Evolutionary conservation across 495 filamentous ascomycete genomes (phyloP).

Genomic region (Penicillium roqueforti): DNA sequence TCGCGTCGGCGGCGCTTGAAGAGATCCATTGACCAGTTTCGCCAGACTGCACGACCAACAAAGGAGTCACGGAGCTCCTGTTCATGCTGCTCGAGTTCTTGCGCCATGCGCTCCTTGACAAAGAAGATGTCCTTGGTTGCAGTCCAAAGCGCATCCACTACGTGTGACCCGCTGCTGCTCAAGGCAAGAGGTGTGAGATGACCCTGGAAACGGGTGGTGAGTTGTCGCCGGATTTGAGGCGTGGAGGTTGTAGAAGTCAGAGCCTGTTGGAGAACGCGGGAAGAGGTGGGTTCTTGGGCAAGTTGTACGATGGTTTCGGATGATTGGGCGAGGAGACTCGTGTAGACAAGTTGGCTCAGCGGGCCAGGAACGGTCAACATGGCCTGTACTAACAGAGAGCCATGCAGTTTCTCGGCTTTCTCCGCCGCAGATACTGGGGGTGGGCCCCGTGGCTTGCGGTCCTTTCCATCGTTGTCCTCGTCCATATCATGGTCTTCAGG

Average conservation of each 20-base stretch:
- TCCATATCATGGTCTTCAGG: slow-evolving; percentile 27
- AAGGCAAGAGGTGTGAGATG: slow-evolving; percentile 61
- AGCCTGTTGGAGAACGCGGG: slow-evolving; percentile 67
- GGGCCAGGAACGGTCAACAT: slow-evolving; percentile 58
- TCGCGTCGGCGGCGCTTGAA: slow-evolving; percentile 66
- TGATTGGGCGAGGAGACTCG: slow-evolving; percentile 47
- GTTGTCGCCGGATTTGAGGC: slow-evolving; percentile 56
- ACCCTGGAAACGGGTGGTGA: slow-evolving; percentile 56
- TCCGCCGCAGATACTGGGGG: slow-evolving; percentile 2
- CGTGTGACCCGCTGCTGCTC: slow-evolving; percentile 68
- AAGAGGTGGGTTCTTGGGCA: slow-evolving; percentile 57
- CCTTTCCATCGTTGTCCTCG: slow-evolving; percentile 29
- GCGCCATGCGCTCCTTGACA: slow-evolving; percentile 62
- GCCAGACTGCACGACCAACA: slow-evolving; percentile 79
- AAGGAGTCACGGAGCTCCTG: slow-evolving; percentile 64
- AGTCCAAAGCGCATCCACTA: slow-evolving; percentile 73
- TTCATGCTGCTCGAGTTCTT: slow-evolving; percentile 60
- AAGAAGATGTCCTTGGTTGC: slow-evolving; percentile 62
- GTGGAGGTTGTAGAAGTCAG: slow-evolving; percentile 54
- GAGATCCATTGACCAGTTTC: slow-evolving; percentile 87
- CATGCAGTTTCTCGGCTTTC: slow-evolving; percentile 51
- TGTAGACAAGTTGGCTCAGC: slow-evolving; percentile 54
- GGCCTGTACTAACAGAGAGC: slow-evolving; percentile 61
- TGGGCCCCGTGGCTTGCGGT: slow-evolving; percentile 22
- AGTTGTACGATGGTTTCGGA: slow-evolving; percentile 42